phyloP scores from a whole-genome alignment of 2,329 filamentous ascomycete genomes.

The Aspergillus pseudoglaucus region DNA sequence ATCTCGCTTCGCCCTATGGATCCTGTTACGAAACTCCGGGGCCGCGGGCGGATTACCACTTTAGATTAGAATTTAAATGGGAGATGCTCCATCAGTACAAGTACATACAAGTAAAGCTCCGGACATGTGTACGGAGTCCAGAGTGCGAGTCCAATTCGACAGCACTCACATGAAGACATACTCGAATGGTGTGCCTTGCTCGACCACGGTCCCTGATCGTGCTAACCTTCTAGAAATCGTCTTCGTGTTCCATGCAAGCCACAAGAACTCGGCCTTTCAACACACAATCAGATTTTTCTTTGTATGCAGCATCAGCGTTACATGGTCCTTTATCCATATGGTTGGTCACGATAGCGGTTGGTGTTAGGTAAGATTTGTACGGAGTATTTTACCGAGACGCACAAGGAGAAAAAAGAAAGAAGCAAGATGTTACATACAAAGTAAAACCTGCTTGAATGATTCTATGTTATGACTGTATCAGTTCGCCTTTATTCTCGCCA shows the following conservation, averaged over 20 bases:
- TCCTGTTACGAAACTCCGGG: slow-evolving; percentile 19
- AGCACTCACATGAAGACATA: background rate
- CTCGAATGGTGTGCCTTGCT: background rate
- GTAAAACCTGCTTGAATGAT: too few relatives aligned
- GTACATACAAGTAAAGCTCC: background rate
- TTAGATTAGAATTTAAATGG: too few relatives aligned
- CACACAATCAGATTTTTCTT: too few relatives aligned
- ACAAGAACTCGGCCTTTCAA: background rate
- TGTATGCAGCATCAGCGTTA: too few relatives aligned
- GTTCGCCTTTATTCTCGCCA: too few relatives aligned
- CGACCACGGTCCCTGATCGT: background rate
- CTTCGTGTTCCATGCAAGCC: slow-evolving; percentile 16
- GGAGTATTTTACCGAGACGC: too few relatives aligned
- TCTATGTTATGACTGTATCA: too few relatives aligned
- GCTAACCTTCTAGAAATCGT: slow-evolving; percentile 15
- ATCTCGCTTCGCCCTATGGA: slow-evolving; percentile 4
- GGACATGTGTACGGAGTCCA: background rate
- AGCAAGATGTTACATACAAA: too few relatives aligned
- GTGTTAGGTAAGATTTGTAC: too few relatives aligned
- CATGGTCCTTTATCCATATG: too few relatives aligned
- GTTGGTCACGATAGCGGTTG: too few relatives aligned
- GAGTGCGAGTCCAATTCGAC: background rate
- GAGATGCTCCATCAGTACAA: background rate
- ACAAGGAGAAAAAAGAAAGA: too few relatives aligned
- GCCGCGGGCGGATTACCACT: background rate